Evolutionary conservation across 805 yeast genomes (phyloP).

Genomic region (Wickerhamomyces sydowiorum): DNA sequence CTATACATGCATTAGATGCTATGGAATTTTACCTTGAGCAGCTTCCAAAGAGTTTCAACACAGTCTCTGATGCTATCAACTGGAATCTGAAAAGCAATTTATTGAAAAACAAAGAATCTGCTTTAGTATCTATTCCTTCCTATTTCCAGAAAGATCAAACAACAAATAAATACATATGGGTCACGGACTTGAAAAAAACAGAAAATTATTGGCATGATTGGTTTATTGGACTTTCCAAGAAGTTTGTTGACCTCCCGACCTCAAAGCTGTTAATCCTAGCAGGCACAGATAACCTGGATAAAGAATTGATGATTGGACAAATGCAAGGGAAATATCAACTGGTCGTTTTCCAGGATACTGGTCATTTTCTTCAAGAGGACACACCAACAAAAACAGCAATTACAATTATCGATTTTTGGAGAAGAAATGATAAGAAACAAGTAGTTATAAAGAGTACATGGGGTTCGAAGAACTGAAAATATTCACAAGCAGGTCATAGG

Average conservation of each 20-base stretch:
- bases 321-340: constrained; percentile 97
- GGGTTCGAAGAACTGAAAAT: constrained; percentile 21
- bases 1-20: constrained; percentile 57
- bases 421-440: constrained; percentile 31
- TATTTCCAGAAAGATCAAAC: constrained; percentile 31
- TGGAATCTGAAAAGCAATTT: constrained; percentile 68
- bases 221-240: constrained; percentile 65
- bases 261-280: constrained; percentile 77
- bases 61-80: constrained; percentile 55
- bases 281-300: constrained; percentile 86
- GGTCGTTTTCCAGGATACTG: constrained; percentile 72
- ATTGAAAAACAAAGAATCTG: constrained; percentile 54
- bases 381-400: constrained; percentile 62
- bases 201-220: constrained; percentile 73
- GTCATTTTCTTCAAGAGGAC: constrained; percentile 97
- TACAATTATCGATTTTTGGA: constrained; percentile 41
- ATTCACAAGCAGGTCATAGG: neutral
- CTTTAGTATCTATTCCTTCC: constrained; percentile 73
- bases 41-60: constrained; percentile 58
- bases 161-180: constrained; percentile 44
- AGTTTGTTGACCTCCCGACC: constrained; percentile 42
- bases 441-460: constrained; percentile 33
- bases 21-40: constrained; percentile 62
- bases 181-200: constrained; percentile 55
- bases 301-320: constrained; percentile 83